Evolutionary conservation across 164 flowering plant genomes (phyloP).

Genomic region (Euptelea pleiosperma): DNA sequence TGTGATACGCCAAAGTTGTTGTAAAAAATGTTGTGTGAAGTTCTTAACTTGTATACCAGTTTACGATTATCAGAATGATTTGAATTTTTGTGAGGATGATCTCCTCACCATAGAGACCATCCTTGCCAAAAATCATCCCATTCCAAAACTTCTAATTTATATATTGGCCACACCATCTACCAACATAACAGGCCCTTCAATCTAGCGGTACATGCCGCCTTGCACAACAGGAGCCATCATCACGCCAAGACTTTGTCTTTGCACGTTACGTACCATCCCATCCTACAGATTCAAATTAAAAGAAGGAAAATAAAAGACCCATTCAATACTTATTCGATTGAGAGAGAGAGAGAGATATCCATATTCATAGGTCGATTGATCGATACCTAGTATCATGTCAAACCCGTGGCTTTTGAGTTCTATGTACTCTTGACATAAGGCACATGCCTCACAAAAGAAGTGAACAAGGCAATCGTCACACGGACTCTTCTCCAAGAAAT

Average conservation of each 20-base stretch:
- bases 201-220: too few species aligned
- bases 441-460: constrained; percentile 38
- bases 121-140: too few species aligned
- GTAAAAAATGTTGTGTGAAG: too few species aligned
- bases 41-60: too few species aligned
- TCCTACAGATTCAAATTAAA: constrained; percentile 36
- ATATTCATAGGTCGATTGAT: too few species aligned
- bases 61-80: too few species aligned
- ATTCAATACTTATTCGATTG: neutral
- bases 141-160: too few species aligned
- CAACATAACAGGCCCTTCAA: too few species aligned
- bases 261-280: constrained; percentile 55
- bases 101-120: too few species aligned
- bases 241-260: constrained; percentile 31
- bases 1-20: too few species aligned
- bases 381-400: constrained; percentile 41
- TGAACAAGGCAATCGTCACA: constrained; percentile 41
- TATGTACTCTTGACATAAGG: constrained; percentile 55
- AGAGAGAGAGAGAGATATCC: neutral
- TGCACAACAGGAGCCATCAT: constrained; percentile 27
- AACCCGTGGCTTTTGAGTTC: constrained; percentile 49
- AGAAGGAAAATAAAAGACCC: neutral
- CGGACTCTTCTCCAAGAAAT: constrained; percentile 17
- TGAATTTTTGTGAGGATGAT: too few species aligned
- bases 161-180: too few species aligned